phyloP scores from a whole-genome alignment of 2,329 filamentous ascomycete species.

The Cladobotryum protrusum region DNA sequence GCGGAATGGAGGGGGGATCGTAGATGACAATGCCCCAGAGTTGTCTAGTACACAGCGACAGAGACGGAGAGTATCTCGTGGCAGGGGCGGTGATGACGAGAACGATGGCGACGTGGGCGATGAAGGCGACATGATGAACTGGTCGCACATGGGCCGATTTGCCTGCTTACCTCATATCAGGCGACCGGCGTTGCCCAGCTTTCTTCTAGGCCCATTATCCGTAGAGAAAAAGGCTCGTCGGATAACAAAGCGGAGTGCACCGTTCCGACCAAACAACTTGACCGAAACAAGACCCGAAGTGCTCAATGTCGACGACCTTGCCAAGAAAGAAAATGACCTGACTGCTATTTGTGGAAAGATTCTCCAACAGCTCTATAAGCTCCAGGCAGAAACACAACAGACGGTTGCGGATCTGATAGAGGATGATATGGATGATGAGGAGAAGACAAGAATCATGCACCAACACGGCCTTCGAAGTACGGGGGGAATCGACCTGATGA shows the following conservation, averaged over 20 bases:
- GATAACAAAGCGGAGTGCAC: slow-evolving; percentile 62
- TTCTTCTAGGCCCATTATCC: slow-evolving; percentile 82
- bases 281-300: slow-evolving; percentile 73
- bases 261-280: slow-evolving; percentile 61
- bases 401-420: slow-evolving; percentile 38
- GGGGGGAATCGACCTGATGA: slow-evolving; percentile 71
- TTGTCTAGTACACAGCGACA: slow-evolving; percentile 45
- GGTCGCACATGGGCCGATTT: slow-evolving; percentile 73
- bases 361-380: slow-evolving; percentile 50
- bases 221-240: slow-evolving; percentile 78
- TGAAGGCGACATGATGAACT: slow-evolving; percentile 74
- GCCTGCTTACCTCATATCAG: slow-evolving; percentile 68
- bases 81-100: slow-evolving; percentile 39
- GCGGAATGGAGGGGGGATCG: slow-evolving; percentile 57
- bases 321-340: slow-evolving; percentile 71
- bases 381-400: slow-evolving; percentile 41
- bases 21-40: slow-evolving; percentile 44
- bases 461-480: slow-evolving; percentile 59
- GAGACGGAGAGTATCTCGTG: slow-evolving; percentile 28
- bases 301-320: slow-evolving; percentile 65
- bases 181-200: slow-evolving; percentile 72
- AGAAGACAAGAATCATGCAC: slow-evolving; percentile 51
- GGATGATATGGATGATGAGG: slow-evolving; percentile 41
- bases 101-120: slow-evolving; percentile 61
- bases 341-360: slow-evolving; percentile 75